Evolutionary conservation across 169 alveolate species (phyloP), one percentile per base, ranked within the genome.

Genomic region (Plasmodium berghei): DNA sequence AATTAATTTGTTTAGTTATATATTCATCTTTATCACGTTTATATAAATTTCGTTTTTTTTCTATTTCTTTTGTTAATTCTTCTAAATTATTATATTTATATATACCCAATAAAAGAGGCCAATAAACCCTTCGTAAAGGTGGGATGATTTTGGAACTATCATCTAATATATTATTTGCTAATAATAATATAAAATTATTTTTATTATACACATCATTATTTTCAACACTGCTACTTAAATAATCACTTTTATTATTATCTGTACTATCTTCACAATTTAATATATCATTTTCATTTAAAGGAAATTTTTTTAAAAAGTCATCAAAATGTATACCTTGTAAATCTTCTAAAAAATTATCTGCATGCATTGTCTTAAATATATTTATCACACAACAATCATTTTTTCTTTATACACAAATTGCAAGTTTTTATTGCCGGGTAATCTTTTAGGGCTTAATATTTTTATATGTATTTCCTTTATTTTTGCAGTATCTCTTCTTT

Each of bases 71-170:
- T 45, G 42, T 46, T 74, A 74, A 34, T 12, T 74, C 64, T n/a
- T 74, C 10, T 22, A 74, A 66, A 49, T 28, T 74, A 5, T 34
- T 34, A 48, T 61, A 34, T 22, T 74, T 63, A 40, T 74, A 74
- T 22, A 74, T 55, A 20, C 88, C 88, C 49, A 74, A 6, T 74
- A 74, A 54, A n/a, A 74, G 73, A 54, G 88, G 88, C 88, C 88
- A 74, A 45, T 74, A 74, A 1, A 74, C 26, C 26, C 88, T 74
- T 74, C 88, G 24, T 18, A 26, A 74, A 52, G 63, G 58, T 28
- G 5, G 16, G n/a, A 9, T 22, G 20, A 12, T 59, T 20, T 24
- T 10, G 40, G 42, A 3, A 34, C 24, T 67, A 40, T 74, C 49
- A 66, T 74, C 48, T 40, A 74, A 22, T 45, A 74, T 74, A 54